A percentile compares a stretch with the other conserved stretches of the same genome.
phyloP scores from a whole-genome alignment of 2,329 filamentous ascomycete genomes.

The Fonsecaea pugnacius region DNA sequence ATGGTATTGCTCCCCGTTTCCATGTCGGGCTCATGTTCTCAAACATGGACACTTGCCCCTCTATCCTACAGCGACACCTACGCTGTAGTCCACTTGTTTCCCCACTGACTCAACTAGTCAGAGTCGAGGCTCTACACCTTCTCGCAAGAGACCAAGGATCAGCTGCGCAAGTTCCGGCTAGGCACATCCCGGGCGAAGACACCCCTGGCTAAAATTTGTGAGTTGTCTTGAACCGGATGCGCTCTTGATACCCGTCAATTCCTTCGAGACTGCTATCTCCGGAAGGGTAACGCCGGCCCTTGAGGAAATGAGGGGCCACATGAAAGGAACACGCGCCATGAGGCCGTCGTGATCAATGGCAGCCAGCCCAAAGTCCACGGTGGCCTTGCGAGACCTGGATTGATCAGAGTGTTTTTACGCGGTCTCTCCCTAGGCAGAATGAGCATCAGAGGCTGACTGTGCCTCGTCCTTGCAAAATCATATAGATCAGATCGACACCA shows the following conservation, averaged over 20 bases:
- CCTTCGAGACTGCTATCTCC: neutral
- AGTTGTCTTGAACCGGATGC: conserved; percentile 44
- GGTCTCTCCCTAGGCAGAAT: neutral
- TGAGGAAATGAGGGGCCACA: too few relatives aligned
- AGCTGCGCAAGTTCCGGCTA: conserved; percentile 92
- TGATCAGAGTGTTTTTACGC: neutral
- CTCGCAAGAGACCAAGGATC: conserved; percentile 84
- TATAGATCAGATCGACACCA: conserved; percentile 76
- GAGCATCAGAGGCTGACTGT: neutral
- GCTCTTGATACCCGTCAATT: conserved; percentile 2
- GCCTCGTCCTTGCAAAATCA: neutral
- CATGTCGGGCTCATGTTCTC: neutral
- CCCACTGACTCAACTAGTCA: conserved; percentile 55
- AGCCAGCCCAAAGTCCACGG: too few relatives aligned
- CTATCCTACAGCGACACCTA: neutral
- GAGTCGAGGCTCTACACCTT: conserved; percentile 92
- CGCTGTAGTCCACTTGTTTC: neutral
- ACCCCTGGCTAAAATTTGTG: conserved; percentile 94
- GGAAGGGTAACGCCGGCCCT: too few relatives aligned
- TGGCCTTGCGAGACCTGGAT: neutral
- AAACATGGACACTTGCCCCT: neutral
- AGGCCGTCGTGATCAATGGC: too few relatives aligned
- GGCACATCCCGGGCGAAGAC: conserved; percentile 83
- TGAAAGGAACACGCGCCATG: too few relatives aligned
- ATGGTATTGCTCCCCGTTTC: neutral